Percentiles rank a stretch among this genome's conserved stretches.
phyloP scores from a whole-genome alignment of 805 yeast genomes.

The Cyberlindnera mrakii region DNA sequence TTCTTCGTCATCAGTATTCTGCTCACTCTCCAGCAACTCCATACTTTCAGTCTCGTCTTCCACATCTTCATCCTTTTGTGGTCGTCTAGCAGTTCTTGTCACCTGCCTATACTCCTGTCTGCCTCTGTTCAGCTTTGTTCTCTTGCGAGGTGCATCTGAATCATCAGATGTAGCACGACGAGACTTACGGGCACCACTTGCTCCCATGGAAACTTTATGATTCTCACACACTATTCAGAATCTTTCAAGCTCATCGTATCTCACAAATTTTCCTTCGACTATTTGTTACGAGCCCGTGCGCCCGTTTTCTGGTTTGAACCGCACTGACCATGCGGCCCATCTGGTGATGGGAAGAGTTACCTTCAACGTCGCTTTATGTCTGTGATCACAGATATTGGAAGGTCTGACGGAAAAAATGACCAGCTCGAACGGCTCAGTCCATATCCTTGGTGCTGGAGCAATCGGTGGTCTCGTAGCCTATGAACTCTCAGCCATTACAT shows the following conservation, averaged over 20 bases:
- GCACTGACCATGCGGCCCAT: not conserved
- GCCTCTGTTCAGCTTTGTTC: slow-evolving; percentile 35
- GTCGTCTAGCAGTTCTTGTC: slow-evolving; percentile 46
- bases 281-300: not conserved
- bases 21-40: slow-evolving; percentile 11
- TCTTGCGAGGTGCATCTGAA: slow-evolving; percentile 3
- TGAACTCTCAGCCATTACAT: slow-evolving; percentile 17
- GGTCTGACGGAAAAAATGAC: not conserved
- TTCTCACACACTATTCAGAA: not conserved
- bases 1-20: slow-evolving; percentile 16
- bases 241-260: not conserved
- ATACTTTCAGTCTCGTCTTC: slow-evolving; percentile 13
- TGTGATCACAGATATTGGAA: no score
- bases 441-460: slow-evolving; percentile 24
- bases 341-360: no score
- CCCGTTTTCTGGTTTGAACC: not conserved
- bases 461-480: slow-evolving; percentile 23
- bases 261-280: not conserved
- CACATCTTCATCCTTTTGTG: slow-evolving; percentile 16
- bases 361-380: no score
- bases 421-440: slow-evolving; percentile 3
- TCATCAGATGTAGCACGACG: not conserved
- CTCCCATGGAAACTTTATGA: slow-evolving; percentile 1
- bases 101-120: slow-evolving; percentile 56
- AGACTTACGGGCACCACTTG: slow-evolving; percentile 3